These are phyloP conservation scores for Rhipidocladum racemiflorum DNA, from an alignment of 176 grass and related monocot genomes.

Conservation along the genomic window DNA sequence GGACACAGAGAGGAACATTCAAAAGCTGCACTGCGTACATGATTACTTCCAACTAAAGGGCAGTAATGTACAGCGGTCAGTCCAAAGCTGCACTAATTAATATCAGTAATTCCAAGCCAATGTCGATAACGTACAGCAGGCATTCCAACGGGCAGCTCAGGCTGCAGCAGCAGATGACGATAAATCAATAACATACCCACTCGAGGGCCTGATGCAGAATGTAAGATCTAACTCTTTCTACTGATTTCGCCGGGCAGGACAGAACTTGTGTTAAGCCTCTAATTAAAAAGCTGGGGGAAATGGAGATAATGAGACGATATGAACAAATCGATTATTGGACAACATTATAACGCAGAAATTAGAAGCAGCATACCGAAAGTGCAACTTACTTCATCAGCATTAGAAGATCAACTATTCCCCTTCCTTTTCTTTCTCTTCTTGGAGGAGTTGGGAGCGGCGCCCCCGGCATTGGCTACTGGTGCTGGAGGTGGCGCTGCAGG, in stretches of 20 bases:
- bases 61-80: background rate
- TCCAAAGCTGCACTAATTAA: background rate
- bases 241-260: background rate
- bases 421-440: slow-evolving; percentile 81
- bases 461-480: slow-evolving; percentile 13
- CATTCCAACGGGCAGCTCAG: background rate
- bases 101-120: background rate
- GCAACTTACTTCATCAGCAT: slow-evolving; percentile 22
- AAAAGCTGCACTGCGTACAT: background rate
- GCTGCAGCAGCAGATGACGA: background rate
- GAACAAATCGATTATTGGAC: background rate
- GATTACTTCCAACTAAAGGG: background rate
- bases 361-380: background rate
- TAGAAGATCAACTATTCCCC: slow-evolving; percentile 37
- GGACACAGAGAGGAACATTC: background rate
- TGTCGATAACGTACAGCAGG: background rate
- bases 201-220: background rate
- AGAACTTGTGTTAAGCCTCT: background rate
- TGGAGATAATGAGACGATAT: background rate
- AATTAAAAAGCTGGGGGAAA: background rate
- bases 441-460: slow-evolving; percentile 6
- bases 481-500: slow-evolving; percentile 33
- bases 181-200: background rate
- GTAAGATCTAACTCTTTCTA: background rate
- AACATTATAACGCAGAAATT: background rate